Percentiles rank a stretch among this genome's conserved stretches.
Evolutionary conservation across 805 yeast species (phyloP).

Genomic region (Lachancea cidri): DNA sequence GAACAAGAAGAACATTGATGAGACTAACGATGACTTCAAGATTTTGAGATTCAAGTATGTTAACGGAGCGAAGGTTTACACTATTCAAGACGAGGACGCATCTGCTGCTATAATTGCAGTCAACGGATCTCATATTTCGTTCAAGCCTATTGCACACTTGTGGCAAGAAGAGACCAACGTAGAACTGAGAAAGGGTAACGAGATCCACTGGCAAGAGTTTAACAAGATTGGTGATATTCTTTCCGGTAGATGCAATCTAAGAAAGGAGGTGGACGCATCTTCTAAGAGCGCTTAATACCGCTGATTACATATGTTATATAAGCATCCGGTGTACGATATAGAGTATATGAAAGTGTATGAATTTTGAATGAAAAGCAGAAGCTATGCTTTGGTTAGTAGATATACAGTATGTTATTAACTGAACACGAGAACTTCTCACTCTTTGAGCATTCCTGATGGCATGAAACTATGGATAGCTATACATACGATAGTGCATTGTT

Average conservation of each 20-base stretch:
- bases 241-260: conserved; percentile 60
- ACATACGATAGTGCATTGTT: too few species aligned
- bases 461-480: too few species aligned
- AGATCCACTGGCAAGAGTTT: conserved; percentile 64
- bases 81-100: conserved; percentile 38
- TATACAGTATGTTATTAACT: too few species aligned
- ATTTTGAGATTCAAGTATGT: conserved; percentile 49
- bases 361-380: conserved; percentile 6
- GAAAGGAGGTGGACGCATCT: conserved; percentile 35
- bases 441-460: too few species aligned
- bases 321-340: conserved; percentile 11
- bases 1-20: conserved; percentile 35
- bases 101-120: conserved; percentile 64
- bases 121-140: conserved; percentile 58
- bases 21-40: conserved; percentile 36
- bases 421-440: too few species aligned
- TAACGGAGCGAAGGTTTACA: conserved; percentile 44
- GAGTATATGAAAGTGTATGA: conserved; percentile 8
- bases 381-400: not conserved
- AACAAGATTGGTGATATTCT: conserved; percentile 58
- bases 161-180: conserved; percentile 60
- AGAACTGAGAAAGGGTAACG: conserved; percentile 57
- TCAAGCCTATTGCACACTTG: conserved; percentile 50
- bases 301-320: conserved; percentile 3
- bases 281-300: conserved; percentile 5